These are phyloP conservation scores for Phytophthora pini DNA, from an alignment of 352 stramenopile species.

Conservation along the genomic window DNA sequence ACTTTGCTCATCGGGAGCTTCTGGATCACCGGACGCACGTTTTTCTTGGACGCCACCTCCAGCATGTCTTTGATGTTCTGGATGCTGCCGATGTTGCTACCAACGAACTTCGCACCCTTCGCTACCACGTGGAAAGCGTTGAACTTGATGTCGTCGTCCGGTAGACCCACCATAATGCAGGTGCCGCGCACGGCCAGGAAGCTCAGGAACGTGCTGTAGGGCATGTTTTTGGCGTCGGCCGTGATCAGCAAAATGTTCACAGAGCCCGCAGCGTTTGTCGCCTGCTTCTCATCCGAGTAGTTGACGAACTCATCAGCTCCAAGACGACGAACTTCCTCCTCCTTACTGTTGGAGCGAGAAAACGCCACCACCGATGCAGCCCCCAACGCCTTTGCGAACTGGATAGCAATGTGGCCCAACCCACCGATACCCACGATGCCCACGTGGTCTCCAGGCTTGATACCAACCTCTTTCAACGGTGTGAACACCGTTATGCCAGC, in stretches of 20 bases:
- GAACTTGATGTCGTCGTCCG: slow-evolving; percentile 63
- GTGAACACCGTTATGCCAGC: slow-evolving; percentile 22
- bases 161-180: slow-evolving; percentile 61
- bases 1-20: slow-evolving; percentile 52
- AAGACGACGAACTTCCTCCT: slow-evolving; percentile 47
- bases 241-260: slow-evolving; percentile 79
- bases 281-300: slow-evolving; percentile 36
- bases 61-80: slow-evolving; percentile 10
- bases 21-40: slow-evolving; percentile 57
- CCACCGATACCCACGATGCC: slow-evolving; percentile 21
- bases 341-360: slow-evolving; percentile 61
- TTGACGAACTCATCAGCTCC: slow-evolving; percentile 60
- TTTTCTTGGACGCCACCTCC: slow-evolving; percentile 43
- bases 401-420: slow-evolving; percentile 17
- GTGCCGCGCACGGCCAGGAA: slow-evolving; percentile 39
- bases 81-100: slow-evolving; percentile 67
- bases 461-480: slow-evolving; percentile 12
- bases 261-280: slow-evolving; percentile 17
- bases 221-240: slow-evolving; percentile 53
- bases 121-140: slow-evolving; percentile 49
- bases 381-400: slow-evolving; percentile 42
- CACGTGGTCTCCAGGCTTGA: slow-evolving; percentile 15
- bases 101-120: slow-evolving; percentile 48
- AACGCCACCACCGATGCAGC: slow-evolving; percentile 59
- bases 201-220: slow-evolving; percentile 50